Evolutionary conservation across 1,284 basidiomycete genomes (phyloP).

Genomic region (Wolfiporia cocos): DNA sequence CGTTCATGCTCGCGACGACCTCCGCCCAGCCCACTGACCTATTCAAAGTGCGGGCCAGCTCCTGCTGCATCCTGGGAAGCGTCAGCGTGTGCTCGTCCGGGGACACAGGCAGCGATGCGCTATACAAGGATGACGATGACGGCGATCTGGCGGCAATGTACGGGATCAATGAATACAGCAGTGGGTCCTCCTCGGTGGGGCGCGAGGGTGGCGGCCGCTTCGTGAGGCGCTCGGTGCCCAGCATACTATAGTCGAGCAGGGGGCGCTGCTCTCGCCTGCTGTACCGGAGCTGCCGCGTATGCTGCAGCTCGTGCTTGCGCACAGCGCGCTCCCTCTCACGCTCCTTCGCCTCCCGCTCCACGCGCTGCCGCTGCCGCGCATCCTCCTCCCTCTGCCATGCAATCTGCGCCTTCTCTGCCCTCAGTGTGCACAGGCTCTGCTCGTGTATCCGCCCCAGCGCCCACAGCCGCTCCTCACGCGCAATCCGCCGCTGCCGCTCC

Average conservation of each 20-base stretch:
- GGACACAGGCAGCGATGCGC: slow-evolving; percentile 11
- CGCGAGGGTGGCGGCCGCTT: slow-evolving; percentile 12
- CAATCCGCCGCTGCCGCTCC: slow-evolving; percentile 31
- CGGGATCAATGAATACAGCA: slow-evolving; percentile 21
- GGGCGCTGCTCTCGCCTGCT: slow-evolving; percentile 17
- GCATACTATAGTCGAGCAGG: slow-evolving; percentile 22
- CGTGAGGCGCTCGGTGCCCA: slow-evolving; percentile 17
- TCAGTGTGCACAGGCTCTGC: slow-evolving; percentile 35
- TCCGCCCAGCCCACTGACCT: slow-evolving; percentile 45
- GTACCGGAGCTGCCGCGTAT: slow-evolving; percentile 16
- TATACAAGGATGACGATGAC: slow-evolving; percentile 10
- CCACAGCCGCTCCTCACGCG: slow-evolving; percentile 36
- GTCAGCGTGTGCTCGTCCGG: slow-evolving; percentile 15
- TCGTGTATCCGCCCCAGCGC: slow-evolving; percentile 49
- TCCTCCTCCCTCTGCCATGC: slow-evolving; percentile 32
- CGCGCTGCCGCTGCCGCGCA: slow-evolving; percentile 22
- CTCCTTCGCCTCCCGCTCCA: slow-evolving; percentile 25
- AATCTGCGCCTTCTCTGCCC: slow-evolving; percentile 35
- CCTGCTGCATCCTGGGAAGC: slow-evolving; percentile 17
- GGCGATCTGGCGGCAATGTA: slow-evolving; percentile 14
- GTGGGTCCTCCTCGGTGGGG: slow-evolving; percentile 11
- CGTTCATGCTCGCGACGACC: slow-evolving; percentile 53
- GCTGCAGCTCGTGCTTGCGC: slow-evolving; percentile 20
- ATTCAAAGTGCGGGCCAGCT: slow-evolving; percentile 18
- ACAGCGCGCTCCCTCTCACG: slow-evolving; percentile 26